phyloP scores from a whole-genome alignment of 2,329 filamentous ascomycete species.

The Ophiostoma sp. region DNA sequence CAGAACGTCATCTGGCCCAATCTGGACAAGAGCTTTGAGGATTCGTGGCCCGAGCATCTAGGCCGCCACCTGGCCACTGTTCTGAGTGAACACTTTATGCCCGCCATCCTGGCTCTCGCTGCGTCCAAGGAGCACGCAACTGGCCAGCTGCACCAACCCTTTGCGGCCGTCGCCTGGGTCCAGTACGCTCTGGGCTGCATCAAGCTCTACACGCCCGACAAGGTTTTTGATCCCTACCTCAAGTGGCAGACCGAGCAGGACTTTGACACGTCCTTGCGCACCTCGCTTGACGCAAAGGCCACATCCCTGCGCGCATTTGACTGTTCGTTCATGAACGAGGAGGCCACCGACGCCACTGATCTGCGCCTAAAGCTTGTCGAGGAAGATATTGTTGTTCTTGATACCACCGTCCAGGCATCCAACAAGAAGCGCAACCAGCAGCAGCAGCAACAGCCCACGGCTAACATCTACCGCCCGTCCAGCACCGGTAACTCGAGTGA shows the following conservation, averaged over 20 bases:
- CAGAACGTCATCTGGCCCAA: conserved; percentile 23
- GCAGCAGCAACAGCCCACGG: conserved; percentile 16
- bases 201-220: conserved; percentile 80
- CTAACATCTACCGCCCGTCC: conserved; percentile 28
- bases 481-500: conserved; percentile 22
- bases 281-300: conserved; percentile 57
- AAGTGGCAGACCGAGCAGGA: conserved; percentile 65
- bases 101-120: conserved; percentile 48
- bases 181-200: conserved; percentile 73
- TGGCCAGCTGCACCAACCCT: conserved; percentile 32
- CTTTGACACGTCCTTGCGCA: conserved; percentile 56
- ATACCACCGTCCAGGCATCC: neutral
- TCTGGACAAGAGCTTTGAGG: neutral
- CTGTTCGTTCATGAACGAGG: conserved; percentile 64
- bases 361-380: conserved; percentile 65
- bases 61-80: conserved; percentile 37
- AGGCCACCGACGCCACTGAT: conserved; percentile 54
- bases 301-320: conserved; percentile 66
- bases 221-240: conserved; percentile 77
- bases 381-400: conserved; percentile 52
- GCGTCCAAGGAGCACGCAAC: conserved; percentile 36
- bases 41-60: conserved; percentile 34
- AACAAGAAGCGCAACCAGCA: conserved; percentile 16
- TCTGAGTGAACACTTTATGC: conserved; percentile 46
- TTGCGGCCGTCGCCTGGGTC: conserved; percentile 67